Conservation (phyloP, 2,329 filamentous ascomycete species). For the Hyphodiscus sp. region DNA sequence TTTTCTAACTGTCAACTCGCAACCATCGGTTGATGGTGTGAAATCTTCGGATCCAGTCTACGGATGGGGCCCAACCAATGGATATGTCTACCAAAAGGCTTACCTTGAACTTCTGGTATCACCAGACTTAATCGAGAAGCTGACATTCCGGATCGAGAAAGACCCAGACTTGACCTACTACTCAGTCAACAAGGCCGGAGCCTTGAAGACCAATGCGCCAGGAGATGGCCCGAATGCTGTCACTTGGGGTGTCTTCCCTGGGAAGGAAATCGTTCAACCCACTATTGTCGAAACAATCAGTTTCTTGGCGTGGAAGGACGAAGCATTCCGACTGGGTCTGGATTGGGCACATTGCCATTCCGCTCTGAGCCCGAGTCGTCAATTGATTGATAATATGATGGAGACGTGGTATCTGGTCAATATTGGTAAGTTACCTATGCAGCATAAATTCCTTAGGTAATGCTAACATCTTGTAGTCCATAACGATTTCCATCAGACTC, state of each 20-base stretch:
- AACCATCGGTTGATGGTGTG: conserved; percentile 86
- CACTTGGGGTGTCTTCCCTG: conserved; percentile 98
- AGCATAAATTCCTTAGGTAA: not conserved
- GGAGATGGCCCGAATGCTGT: conserved; percentile 92
- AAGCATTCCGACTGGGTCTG: conserved; percentile 84
- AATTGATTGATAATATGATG: conserved; percentile 77
- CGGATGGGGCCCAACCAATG: conserved; percentile 91
- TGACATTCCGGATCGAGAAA: conserved; percentile 70
- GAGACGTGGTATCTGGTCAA: conserved; percentile 91
- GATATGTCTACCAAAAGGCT: conserved; percentile 97
- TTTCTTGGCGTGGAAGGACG: conserved; percentile 98
- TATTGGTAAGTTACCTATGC: conserved; percentile 59
- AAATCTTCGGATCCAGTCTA: conserved; percentile 82
- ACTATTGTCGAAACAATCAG: conserved; percentile 98
- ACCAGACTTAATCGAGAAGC: conserved; percentile 68
- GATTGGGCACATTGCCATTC: conserved; percentile 95
- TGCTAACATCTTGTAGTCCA: conserved; percentile 56
- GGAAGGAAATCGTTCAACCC: conserved; percentile 98
- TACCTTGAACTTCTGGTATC: conserved; percentile 90
- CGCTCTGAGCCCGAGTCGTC: conserved; percentile 65
- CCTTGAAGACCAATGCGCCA: conserved; percentile 76
- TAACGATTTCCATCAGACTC: conserved; percentile 88
- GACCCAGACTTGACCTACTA: conserved; percentile 89
- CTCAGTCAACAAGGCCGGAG: conserved; percentile 77
- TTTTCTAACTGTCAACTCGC: conserved; percentile 92